Evolutionary conservation across 176 grass and related monocot genomes (phyloP), one percentile per base, ranked within the genome.

Genomic region (Elymus sibiricus): DNA sequence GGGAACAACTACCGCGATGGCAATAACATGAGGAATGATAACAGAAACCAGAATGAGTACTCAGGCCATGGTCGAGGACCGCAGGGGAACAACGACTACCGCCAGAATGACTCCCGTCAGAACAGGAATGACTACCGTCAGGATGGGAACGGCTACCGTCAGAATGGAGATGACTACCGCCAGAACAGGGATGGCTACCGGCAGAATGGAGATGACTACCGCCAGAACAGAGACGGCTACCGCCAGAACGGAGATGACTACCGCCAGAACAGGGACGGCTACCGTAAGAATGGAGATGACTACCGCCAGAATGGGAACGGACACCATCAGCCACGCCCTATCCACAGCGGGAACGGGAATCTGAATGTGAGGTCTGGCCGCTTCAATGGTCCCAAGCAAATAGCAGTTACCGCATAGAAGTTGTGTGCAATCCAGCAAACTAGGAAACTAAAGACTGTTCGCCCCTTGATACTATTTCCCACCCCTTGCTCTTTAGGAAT

Each of bases 11-110:
- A 91, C 71, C 73, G 59, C 5, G 61, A 75, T 25, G 67, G 76
- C 4, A 59, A 79, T 40, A 42, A 64, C 69, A 59, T 11, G 29
- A 90, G 90, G 83, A 86, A 69, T 1, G 65, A 55, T 60, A 89
- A 74, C 79, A 82, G 91, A 60, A 90, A 86, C 49, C 87, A 71
- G 67, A 59, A 63, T 6, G 88, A 90, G 22, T 82, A 86, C 27
- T 27, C 78, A 17, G 88, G 66, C 15, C 79, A 22, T n/a, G 86
- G 74, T 28, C 79, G 78, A 58, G 81, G 66, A 14, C 74, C 8
- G 55, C 55, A 58, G 55, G 55, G 47, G 14, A 42, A 60, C 0
- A 42, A 60, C 0, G 39, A 70, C 11, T 81, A 89, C 28, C 27
- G 9, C 11, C 70, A 82, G 72, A 90, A 86, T 2, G 31, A 66